Percentiles rank a stretch among this genome's conserved stretches.
Evolutionary conservation across 352 stramenopile species (phyloP).

Genomic region (Phytophthora constricta): DNA sequence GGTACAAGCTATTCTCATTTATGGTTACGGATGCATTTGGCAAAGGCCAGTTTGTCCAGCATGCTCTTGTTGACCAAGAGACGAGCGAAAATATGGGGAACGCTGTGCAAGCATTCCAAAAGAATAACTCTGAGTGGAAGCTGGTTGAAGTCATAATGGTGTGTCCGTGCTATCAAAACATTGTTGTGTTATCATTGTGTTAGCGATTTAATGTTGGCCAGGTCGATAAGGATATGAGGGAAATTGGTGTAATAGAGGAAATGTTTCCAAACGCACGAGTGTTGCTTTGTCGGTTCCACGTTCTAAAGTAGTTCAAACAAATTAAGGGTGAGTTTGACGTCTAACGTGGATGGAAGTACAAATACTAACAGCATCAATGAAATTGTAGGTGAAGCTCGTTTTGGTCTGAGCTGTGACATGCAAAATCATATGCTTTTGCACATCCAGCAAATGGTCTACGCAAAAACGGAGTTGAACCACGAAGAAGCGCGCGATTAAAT

Average conservation of each 20-base stretch:
- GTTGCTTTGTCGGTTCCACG: slow-evolving; percentile 20
- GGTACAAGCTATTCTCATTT: slow-evolving; percentile 13
- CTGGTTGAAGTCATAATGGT: neutral
- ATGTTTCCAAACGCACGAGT: slow-evolving; percentile 1
- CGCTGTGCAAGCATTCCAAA: slow-evolving; percentile 11
- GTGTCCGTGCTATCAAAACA: neutral
- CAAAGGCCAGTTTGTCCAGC: slow-evolving; percentile 11
- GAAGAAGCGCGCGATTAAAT: no score
- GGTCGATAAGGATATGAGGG: slow-evolving; percentile 13
- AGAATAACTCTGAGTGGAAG: slow-evolving; percentile 6
- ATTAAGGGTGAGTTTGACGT: slow-evolving; percentile 5
- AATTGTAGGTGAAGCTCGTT: no score
- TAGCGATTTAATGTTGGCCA: neutral
- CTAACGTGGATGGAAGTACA: neutral
- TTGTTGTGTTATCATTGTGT: neutral
- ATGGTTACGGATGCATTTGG: slow-evolving; percentile 15
- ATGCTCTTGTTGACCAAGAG: slow-evolving; percentile 14
- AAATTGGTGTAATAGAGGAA: neutral
- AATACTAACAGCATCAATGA: slow-evolving; percentile 1
- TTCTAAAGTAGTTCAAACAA: slow-evolving; percentile 19
- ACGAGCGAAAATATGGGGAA: slow-evolving; percentile 5
- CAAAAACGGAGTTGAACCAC: no score
- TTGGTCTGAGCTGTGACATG: no score
- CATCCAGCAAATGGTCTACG: no score
- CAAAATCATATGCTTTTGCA: no score